A percentile compares a stretch with the other conserved stretches of the same genome.
Conservation (phyloP, 1,284 basidiomycete species). For the Vanrija sp. region DNA sequence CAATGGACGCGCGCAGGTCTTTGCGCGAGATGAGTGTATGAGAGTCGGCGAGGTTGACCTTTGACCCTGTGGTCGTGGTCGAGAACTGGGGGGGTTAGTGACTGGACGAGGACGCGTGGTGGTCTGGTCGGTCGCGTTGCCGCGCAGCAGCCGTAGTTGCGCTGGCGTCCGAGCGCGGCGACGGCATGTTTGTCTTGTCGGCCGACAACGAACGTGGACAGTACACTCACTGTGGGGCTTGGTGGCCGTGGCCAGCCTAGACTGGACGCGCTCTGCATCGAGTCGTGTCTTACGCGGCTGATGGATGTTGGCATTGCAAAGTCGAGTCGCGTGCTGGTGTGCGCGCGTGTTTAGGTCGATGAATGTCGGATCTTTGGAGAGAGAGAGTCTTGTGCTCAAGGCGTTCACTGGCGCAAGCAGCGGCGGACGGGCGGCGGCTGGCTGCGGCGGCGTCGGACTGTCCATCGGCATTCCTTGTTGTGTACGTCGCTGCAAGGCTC, state of each 20-base stretch:
- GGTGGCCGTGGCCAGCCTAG: constrained; percentile 15
- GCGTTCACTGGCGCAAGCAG: too few species aligned
- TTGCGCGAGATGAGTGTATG: constrained; percentile 45
- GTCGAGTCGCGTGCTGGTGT: too few species aligned
- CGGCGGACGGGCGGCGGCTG: too few species aligned
- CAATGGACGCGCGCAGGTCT: constrained; percentile 45
- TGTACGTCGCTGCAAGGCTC: too few species aligned
- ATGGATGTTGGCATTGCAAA: too few species aligned
- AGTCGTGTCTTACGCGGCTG: constrained; percentile 9
- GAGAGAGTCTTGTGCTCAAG: too few species aligned
- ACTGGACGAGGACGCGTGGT: neutral
- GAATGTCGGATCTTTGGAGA: neutral
- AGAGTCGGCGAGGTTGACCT: constrained; percentile 38
- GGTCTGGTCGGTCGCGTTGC: neutral
- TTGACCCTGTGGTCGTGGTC: constrained; percentile 45
- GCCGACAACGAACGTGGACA: neutral
- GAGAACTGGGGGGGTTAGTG: constrained; percentile 32
- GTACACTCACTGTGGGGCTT: constrained; percentile 13
- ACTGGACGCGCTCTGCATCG: constrained; percentile 12
- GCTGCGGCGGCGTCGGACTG: too few species aligned
- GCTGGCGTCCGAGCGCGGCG: neutral
- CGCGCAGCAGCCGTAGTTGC: neutral
- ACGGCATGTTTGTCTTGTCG: neutral
- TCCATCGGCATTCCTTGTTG: too few species aligned
- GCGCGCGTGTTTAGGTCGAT: neutral